Base-by-base conservation (phyloP, 2,329 filamentous ascomycete genomes). In the Penicillium vulpinum region DNA sequence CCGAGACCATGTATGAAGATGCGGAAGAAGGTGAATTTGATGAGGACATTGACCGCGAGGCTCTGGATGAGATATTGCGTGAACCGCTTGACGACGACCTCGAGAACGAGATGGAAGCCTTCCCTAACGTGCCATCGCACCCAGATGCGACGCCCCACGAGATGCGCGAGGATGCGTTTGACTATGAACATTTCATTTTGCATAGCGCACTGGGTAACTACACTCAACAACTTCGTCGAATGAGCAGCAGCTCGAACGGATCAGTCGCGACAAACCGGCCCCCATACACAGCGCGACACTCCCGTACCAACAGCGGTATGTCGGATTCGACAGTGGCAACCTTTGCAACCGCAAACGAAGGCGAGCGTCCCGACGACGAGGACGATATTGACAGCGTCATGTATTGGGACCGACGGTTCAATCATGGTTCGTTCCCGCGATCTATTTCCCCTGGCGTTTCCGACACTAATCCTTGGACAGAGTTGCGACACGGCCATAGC, bases 141-240 rank as follows among this genome's bases (percentile, higher is more conserved):
- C 80, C 84, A 53, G 81, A 84, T 50, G 82, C 83, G 9, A 77
- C 89, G 6, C 91, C 91, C 0, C 93, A 97, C 68, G 93, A 97
- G 76, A 92, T 97, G 72, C 89, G 93, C 21, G 88, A 92, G 63
- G 93, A 97, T 73, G 92, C 92, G 1, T 97, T 97, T 68, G 93
- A 97, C 72, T 97, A 97, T 61, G 90, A 96, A 73, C 88, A 96
- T 70, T 97, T 97, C 76, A 96, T 96, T 73, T 81, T 97, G 15
- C 92, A 97, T 73, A 96, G 91, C 64, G 91, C 92, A 11, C 88
- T 97, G 83, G 92, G 91, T 6, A 91, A 76, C 54, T 79, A 75
- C 56, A 71, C 75, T 9, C 68, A 66, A 33, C 68, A 69, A 56
- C 58, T 73, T 40, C 68, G 69, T 4, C 69, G 70, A 8, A 40